phyloP scores from a whole-genome alignment of 305 asterid genomes.

The Plantago coronopus region DNA sequence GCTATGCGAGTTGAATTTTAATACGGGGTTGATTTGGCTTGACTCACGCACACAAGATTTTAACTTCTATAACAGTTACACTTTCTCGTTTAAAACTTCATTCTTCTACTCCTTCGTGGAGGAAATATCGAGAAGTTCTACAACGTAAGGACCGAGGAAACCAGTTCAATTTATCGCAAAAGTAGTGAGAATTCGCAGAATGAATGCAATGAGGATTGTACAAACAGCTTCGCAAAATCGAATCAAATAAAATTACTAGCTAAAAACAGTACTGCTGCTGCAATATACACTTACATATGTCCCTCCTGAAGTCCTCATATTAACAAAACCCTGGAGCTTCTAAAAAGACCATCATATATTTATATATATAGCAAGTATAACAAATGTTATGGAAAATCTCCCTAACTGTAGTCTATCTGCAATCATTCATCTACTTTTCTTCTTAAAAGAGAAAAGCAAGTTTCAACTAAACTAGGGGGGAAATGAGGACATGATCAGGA shows the following conservation, averaged over 20 bases:
- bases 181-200: too few species aligned
- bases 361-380: background rate
- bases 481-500: conserved; percentile 20
- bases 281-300: conserved; percentile 24
- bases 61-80: too few species aligned
- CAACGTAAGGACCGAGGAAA: too few species aligned
- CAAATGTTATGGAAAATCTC: conserved; percentile 1
- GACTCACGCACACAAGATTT: too few species aligned
- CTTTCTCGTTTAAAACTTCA: too few species aligned
- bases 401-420: conserved; percentile 15
- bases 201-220: too few species aligned
- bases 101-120: too few species aligned
- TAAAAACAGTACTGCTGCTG: conserved; percentile 24
- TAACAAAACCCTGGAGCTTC: conserved; percentile 24
- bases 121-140: too few species aligned
- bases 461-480: background rate
- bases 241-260: conserved; percentile 5
- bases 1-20: too few species aligned
- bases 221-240: too few species aligned
- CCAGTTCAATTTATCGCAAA: too few species aligned
- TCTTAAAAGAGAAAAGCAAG: conserved; percentile 4
- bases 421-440: conserved; percentile 24
- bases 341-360: background rate
- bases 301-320: conserved; percentile 2
- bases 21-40: too few species aligned